Evolutionary conservation across 2,329 filamentous ascomycete genomes (phyloP).

Genomic region (Penicillium sp.): DNA sequence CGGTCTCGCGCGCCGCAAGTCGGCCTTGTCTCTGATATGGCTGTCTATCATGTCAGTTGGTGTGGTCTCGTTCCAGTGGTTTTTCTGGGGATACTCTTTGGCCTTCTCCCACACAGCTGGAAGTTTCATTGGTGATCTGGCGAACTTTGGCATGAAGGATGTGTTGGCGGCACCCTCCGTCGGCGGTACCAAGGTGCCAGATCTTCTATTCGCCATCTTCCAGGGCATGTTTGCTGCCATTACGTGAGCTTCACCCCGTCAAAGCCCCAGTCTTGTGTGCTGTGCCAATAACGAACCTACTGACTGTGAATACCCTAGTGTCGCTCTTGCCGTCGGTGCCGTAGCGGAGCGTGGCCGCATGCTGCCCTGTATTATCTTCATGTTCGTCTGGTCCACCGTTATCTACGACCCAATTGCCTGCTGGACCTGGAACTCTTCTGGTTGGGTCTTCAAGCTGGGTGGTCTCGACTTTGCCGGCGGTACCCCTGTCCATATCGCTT

Average conservation of each 20-base stretch:
- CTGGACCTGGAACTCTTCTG: constrained; percentile 85
- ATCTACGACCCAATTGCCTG: constrained; percentile 91
- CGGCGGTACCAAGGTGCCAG: constrained; percentile 66
- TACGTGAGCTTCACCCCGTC: constrained; percentile 54
- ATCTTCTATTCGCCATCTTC: constrained; percentile 78
- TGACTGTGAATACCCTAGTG: constrained; percentile 40
- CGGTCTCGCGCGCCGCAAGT: constrained; percentile 81
- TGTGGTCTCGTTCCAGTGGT: constrained; percentile 85
- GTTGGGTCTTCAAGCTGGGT: constrained; percentile 74
- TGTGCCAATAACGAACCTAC: too few relatives aligned
- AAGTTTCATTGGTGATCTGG: constrained; percentile 68
- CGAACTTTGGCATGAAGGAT: constrained; percentile 72
- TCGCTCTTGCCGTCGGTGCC: constrained; percentile 76
- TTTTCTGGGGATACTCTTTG: constrained; percentile 87
- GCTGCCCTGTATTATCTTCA: constrained; percentile 83
- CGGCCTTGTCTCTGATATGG: constrained; percentile 78
- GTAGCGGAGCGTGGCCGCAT: constrained; percentile 82
- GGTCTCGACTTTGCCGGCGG: constrained; percentile 85
- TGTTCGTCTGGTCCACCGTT: constrained; percentile 85
- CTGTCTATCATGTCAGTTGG: constrained; percentile 74
- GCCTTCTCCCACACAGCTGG: constrained; percentile 74
- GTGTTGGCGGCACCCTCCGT: constrained; percentile 72
- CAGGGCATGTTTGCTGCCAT: constrained; percentile 58
- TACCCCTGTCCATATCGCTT: constrained; percentile 83
- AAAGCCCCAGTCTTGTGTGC: too few relatives aligned